A percentile compares a stretch with the other conserved stretches of the same genome.
These are phyloP conservation scores for Colletotrichum kahawae DNA, from an alignment of 2,329 filamentous ascomycete genomes.

Conservation along the genomic window DNA sequence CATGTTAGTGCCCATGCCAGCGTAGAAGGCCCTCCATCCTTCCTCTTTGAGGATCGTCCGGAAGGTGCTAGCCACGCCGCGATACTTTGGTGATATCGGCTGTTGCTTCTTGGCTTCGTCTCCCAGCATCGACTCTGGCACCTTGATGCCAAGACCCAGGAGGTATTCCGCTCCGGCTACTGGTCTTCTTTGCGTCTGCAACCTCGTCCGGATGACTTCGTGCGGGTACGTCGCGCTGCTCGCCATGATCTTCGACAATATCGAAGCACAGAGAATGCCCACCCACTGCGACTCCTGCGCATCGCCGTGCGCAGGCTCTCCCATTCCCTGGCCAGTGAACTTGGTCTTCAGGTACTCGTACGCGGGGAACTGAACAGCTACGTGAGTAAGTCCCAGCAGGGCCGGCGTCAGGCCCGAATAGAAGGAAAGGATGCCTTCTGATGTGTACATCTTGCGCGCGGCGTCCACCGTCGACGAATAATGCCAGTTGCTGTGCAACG, in stretches of 20 bases:
- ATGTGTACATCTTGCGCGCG: conserved; percentile 92
- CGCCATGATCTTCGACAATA: conserved; percentile 92
- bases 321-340: conserved; percentile 91
- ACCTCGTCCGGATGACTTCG: conserved; percentile 89
- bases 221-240: conserved; percentile 97
- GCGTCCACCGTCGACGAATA: conserved; percentile 91
- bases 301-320: conserved; percentile 61
- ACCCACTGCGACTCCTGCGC: conserved; percentile 73
- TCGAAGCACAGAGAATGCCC: conserved; percentile 86
- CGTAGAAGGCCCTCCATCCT: conserved; percentile 96
- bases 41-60: conserved; percentile 87
- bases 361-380: conserved; percentile 95
- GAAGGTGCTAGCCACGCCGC: conserved; percentile 81
- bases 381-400: conserved; percentile 88
- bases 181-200: conserved; percentile 90
- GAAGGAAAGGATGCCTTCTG: conserved; percentile 87
- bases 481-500: conserved; percentile 79
- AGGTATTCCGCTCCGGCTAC: conserved; percentile 58
- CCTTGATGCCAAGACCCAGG: conserved; percentile 53
- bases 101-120: conserved; percentile 31
- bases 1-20: conserved; percentile 97
- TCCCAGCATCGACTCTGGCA: conserved; percentile 48
- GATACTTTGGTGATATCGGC: conserved; percentile 62
- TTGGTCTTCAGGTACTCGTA: conserved; percentile 92
- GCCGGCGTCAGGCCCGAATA: conserved; percentile 95